A percentile compares a stretch with the other conserved stretches of the same genome.
These are phyloP conservation scores for Eleusine coracana DNA, from an alignment of 176 grass and related monocot species.

Conservation along the genomic window DNA sequence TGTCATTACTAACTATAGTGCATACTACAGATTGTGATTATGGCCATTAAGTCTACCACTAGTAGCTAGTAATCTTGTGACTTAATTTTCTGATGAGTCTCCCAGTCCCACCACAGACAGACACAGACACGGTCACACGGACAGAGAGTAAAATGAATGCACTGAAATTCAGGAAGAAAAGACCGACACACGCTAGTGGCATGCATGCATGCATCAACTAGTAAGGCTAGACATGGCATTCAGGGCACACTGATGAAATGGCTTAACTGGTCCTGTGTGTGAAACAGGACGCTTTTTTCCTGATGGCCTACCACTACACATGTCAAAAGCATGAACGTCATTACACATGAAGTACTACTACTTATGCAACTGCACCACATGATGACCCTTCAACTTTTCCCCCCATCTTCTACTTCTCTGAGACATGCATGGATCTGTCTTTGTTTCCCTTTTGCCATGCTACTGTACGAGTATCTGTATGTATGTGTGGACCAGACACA, in stretches of 20 bases:
- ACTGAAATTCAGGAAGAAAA: not conserved
- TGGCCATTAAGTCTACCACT: not conserved
- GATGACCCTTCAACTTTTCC: not conserved
- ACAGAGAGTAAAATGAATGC: constrained; percentile 17
- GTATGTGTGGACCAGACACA: not conserved
- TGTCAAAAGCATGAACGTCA: not conserved
- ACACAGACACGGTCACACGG: no score
- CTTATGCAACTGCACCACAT: not conserved
- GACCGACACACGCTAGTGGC: not conserved
- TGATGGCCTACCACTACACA: constrained; percentile 1
- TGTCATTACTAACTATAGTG: no score
- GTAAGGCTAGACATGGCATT: not conserved
- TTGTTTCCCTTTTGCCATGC: not conserved
- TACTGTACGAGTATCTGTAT: not conserved
- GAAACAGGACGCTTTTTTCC: not conserved
- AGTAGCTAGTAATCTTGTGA: not conserved
- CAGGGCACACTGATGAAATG: not conserved
- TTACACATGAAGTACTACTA: not conserved
- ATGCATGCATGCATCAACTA: not conserved
- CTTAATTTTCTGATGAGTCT: not conserved
- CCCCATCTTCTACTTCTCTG: no score
- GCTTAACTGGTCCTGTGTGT: not conserved
- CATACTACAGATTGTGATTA: no score
- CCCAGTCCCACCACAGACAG: no score
- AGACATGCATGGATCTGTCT: not conserved